Evolutionary conservation across 768 basidiomycete genomes (phyloP), one percentile per base, ranked within the genome.

Genomic region (Phylloporus sp.): DNA sequence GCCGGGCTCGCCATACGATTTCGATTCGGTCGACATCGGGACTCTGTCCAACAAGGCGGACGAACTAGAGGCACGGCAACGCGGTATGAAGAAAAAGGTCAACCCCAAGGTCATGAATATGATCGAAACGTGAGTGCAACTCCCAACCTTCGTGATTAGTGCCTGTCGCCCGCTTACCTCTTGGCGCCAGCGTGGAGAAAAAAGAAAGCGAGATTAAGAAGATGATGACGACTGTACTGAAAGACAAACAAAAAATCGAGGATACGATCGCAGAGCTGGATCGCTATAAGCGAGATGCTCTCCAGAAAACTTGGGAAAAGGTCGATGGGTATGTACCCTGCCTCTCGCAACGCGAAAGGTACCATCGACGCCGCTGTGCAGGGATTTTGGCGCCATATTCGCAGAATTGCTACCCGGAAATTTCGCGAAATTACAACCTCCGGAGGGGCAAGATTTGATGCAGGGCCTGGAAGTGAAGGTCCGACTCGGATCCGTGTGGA

Each of bases 381-480:
- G 93, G 31, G 94, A 98, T 67, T 99, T 99, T 62, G 96, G 96
- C 8, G 81, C 79, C 9, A 98, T 99, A 64, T 98, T 99, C 62
- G 91, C 83, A 1, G 96, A 99, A 56, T 74, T 99, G 5, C 69
- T 99, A 2, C 96, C 96, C 0, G 93, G 94, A 22, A 99, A 98
- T 63, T 95, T 93, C 59, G 90, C 93, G 9, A 98, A 93, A 64
- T 72, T 99, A 23, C 87, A 91, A 59, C 89, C 94, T 17, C 91
- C 93, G 4, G 95, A 98, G 29, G 88, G 87, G 0, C 83, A 90
- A 65, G 93, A 97, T 62, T 74, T 99, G 50, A 95, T 91, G 69
- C 80, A 92, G 46, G 96, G 96, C 28, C 79, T 99, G 7, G 96
- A 99, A 64, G 94, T 99, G 68, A 99, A 98, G 63, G 96, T 99